Evolutionary conservation across 2,329 filamentous ascomycete species (phyloP), one percentile per base, ranked within the genome.

Genomic region (Westerdykella sp.): DNA sequence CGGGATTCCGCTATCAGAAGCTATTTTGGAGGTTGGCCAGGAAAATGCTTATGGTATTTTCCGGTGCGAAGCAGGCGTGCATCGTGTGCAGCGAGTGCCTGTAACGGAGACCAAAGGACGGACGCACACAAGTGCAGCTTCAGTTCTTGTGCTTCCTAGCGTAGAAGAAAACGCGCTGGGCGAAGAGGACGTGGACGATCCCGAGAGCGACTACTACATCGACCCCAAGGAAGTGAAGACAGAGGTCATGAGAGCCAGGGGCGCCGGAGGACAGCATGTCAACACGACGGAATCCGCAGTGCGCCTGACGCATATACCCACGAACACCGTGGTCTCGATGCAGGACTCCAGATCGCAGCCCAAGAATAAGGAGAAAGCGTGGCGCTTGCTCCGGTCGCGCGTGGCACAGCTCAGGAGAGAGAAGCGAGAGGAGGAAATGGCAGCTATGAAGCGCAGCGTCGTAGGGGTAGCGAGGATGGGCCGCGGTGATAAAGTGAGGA

Each of bases 211-310:
- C 62, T 96, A 95, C 70, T 95, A 90, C 70, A 77, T 98, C 46
- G 81, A 94, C 60, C 81, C 86, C 5, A 77, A 81, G 47, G 91
- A 98, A 46, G 88, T 98, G 18, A 77, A 77, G 40, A 74, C 80
- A 15, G 93, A 98, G 63, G 87, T 89, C 47, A 95, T 97, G 90
- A 79, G 90, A 13, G 89, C 93, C 0, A 76, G 87, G 37, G 93
- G 93, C 46, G 91, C 93, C 0, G 93, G 93, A 25, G 93, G 93
- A 1, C 93, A 98, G 71, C 93, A 98, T 69, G 93, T 98, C 63
- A 98, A 98, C 71, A 96, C 91, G 66, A 98, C 93, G 0, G 93
- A 98, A 71, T 95, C 88, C 23, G 93, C 93, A 3, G 87, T 98
- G 48, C 84, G 93, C 9, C 75, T 98, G 57, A 97, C 90, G 2